These are phyloP conservation scores for Chytriomyces confervae DNA, from an alignment of 192 early-diverging fungal genomes.

Conservation along the genomic window DNA sequence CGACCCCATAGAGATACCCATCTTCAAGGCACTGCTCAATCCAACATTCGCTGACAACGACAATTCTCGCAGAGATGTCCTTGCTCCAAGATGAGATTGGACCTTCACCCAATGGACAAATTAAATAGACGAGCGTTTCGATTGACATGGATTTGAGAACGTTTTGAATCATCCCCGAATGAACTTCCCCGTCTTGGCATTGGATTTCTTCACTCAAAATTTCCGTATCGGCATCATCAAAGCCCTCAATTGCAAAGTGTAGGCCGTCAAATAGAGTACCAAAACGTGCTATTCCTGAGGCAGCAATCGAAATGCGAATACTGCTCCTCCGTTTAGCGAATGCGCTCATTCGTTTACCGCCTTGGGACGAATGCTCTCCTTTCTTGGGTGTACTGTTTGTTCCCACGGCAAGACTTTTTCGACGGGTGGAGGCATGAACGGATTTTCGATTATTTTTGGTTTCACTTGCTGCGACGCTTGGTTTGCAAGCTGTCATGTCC, in stretches of 20 bases:
- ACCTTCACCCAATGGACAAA: constrained; percentile 4
- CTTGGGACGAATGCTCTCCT: neutral
- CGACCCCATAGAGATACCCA: constrained; percentile 42
- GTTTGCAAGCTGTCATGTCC: neutral
- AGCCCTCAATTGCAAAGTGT: constrained; percentile 4
- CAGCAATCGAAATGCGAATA: neutral
- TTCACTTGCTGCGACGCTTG: too few species aligned
- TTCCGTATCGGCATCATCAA: constrained; percentile 19
- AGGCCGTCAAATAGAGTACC: constrained; percentile 9
- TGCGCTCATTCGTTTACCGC: neutral
- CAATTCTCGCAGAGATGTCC: constrained; percentile 7
- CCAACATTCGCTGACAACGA: constrained; percentile 67
- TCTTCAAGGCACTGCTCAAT: constrained; percentile 62
- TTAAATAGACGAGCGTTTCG: neutral
- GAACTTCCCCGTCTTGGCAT: constrained; percentile 8
- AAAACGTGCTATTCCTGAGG: neutral
- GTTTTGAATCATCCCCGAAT: neutral
- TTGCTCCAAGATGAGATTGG: neutral
- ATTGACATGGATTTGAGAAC: too few species aligned
- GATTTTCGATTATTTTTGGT: neutral
- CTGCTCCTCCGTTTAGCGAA: neutral
- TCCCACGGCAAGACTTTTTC: constrained; percentile 15
- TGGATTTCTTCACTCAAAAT: constrained; percentile 16
- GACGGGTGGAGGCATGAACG: neutral
- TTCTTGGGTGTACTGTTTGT: neutral